Evolutionary conservation across 106 monocot species (phyloP).

Genomic region (Alisma plantagoaquatica): DNA sequence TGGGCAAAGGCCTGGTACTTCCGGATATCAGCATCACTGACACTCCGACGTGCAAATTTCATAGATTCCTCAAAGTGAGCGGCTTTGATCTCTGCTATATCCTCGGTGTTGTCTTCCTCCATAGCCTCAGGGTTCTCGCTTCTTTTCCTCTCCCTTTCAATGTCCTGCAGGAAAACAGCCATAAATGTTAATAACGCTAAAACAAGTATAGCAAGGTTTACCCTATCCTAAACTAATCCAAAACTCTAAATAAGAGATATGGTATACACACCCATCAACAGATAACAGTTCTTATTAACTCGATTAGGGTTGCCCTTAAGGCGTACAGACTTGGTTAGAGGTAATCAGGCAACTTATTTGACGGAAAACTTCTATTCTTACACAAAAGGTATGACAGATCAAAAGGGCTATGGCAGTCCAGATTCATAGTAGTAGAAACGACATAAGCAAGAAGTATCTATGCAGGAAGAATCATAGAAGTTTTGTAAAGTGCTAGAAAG

Average conservation of each 20-base stretch:
- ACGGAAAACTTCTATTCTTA: too few relatives aligned
- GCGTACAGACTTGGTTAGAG: too few relatives aligned
- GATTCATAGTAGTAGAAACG: too few relatives aligned
- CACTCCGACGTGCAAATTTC: slow-evolving; percentile 74
- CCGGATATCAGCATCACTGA: slow-evolving; percentile 81
- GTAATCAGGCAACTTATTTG: too few relatives aligned
- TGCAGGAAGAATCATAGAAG: too few relatives aligned
- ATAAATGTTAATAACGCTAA: background rate
- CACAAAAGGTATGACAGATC: too few relatives aligned
- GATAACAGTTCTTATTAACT: background rate
- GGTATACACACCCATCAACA: background rate
- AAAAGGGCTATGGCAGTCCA: too few relatives aligned
- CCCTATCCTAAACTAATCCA: background rate
- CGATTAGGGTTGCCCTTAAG: background rate
- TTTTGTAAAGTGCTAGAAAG: too few relatives aligned
- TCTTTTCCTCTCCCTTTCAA: slow-evolving; percentile 63
- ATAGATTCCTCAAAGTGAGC: slow-evolving; percentile 82
- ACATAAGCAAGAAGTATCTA: too few relatives aligned
- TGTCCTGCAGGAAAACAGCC: slow-evolving; percentile 33
- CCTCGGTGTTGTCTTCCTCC: slow-evolving; percentile 66
- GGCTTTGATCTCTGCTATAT: slow-evolving; percentile 71
- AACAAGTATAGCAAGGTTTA: background rate
- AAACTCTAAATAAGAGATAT: background rate
- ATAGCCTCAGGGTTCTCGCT: slow-evolving; percentile 79
- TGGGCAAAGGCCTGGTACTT: slow-evolving; percentile 92